phyloP scores from a whole-genome alignment of 1,284 basidiomycete species.

The Melampsora americana region DNA sequence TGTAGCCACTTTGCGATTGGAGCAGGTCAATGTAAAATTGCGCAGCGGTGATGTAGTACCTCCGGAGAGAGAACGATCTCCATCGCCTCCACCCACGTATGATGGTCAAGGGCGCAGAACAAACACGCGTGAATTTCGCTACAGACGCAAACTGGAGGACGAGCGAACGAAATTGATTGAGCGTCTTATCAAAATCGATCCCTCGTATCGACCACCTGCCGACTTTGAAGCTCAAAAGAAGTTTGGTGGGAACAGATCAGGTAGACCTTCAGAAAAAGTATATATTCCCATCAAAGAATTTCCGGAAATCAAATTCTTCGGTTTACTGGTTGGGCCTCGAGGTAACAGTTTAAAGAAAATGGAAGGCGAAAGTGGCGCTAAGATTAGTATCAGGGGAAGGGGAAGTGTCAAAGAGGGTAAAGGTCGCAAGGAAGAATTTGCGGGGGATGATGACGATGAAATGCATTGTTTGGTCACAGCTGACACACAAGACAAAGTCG shows the following conservation, averaged over 20 bases:
- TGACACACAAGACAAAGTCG: slow-evolving; percentile 87
- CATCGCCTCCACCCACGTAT: slow-evolving; percentile 95
- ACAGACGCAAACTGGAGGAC: slow-evolving; percentile 95
- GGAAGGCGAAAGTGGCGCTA: slow-evolving; percentile 96
- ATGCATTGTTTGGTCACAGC: slow-evolving; percentile 95
- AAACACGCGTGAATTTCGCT: slow-evolving; percentile 96
- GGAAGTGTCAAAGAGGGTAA: slow-evolving; percentile 99
- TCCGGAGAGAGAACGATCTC: slow-evolving; percentile 87
- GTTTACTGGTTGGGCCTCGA: slow-evolving; percentile 92
- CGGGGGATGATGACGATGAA: slow-evolving; percentile 93
- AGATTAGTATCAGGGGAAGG: slow-evolving; percentile 97
- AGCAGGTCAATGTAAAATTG: slow-evolving; percentile 95
- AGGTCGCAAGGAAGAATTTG: slow-evolving; percentile 71
- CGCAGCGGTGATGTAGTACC: slow-evolving; percentile 91
- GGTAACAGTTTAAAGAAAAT: slow-evolving; percentile 99
- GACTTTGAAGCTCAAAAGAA: slow-evolving; percentile 81
- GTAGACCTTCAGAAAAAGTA: slow-evolving; percentile 91
- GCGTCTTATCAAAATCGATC: slow-evolving; percentile 92
- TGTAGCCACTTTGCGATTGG: slow-evolving; percentile 85
- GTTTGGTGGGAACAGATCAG: slow-evolving; percentile 65
- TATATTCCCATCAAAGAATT: slow-evolving; percentile 99
- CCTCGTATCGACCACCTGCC: slow-evolving; percentile 90
- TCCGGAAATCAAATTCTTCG: slow-evolving; percentile 99
- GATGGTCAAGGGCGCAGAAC: slow-evolving; percentile 94
- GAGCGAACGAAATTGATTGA: slow-evolving; percentile 92